Evolutionary conservation across 106 monocot species (phyloP), one percentile per base, ranked within the genome.

Genomic region (Ottelia alismoides): DNA sequence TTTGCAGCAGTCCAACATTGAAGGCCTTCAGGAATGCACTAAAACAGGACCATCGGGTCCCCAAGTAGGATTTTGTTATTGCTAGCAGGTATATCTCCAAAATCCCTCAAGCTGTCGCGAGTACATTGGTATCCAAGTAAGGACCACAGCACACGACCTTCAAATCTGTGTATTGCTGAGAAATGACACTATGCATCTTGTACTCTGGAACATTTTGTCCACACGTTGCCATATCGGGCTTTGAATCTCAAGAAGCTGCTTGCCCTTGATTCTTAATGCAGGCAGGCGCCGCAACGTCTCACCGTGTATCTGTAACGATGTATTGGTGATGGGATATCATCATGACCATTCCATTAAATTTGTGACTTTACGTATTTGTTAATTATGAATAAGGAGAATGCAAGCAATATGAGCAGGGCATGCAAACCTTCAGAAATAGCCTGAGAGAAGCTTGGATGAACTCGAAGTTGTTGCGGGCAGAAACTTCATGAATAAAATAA

Each of bases 381-480:
- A 12, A 3, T 14, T 51, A 20, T 14, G 25, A 14, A n/a, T n/a
- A n/a, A n/a, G n/a, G n/a, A 51, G 21, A 2, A 22, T n/a, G n/a
- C n/a, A n/a, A n/a, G n/a, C n/a, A n/a, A n/a, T n/a, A 51, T 51
- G 51, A 51, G 14, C 14, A 51, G 25, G 51, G 22, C 12, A 47
- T 4, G 47, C n/a, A 47, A 47, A 96, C 96, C 96, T 98, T 90
- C 20, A 98, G 77, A 77, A 98, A 98, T 52, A 90, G 63, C 62
- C 68, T 85, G 10, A 90, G 70, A 66, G 79, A 70, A 19, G 98
- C 89, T 69, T 98, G 98, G 47, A 98, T 74, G 40, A 98, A 98
- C 47, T 98, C 98, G 49, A 90, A 98, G 72, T 90, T 98, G 55
- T 80, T 90, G 67, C 70, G 74, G 74, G 28, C 44, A 19, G 85